Evolutionary conservation across 108 stramenopile species (phyloP).

Genomic region (Chaetoceros tenuissimus): DNA sequence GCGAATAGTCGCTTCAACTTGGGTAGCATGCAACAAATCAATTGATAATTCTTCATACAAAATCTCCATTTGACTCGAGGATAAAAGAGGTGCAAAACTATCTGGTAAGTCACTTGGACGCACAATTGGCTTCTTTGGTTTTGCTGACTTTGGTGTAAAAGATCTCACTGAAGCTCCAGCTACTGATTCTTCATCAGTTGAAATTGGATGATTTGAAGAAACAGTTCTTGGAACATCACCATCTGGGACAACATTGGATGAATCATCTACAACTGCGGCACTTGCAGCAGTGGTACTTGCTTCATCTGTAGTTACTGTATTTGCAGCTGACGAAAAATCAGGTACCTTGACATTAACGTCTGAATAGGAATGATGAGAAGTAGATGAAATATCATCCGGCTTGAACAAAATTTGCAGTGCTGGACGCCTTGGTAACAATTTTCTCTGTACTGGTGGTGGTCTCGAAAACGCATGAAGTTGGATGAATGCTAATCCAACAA

Average conservation of each 20-base stretch:
- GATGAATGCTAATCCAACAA: conserved; percentile 15
- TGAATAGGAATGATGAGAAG: too few relatives aligned
- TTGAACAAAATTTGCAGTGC: conserved; percentile 71
- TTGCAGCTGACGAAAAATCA: conserved; percentile 3
- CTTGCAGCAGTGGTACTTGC: background rate
- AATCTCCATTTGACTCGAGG: conserved; percentile 68
- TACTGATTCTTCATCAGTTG: background rate
- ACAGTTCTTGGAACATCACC: background rate
- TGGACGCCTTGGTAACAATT: conserved; percentile 54
- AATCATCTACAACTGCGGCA: background rate
- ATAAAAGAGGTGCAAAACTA: conserved; percentile 81
- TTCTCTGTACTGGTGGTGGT: conserved; percentile 60
- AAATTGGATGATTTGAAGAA: background rate
- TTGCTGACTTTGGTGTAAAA: background rate
- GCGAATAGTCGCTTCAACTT: conserved; percentile 46
- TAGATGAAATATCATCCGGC: conserved; percentile 50
- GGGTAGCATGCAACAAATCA: conserved; percentile 70
- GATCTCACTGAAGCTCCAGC: background rate
- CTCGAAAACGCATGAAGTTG: conserved; percentile 41
- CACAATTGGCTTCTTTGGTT: conserved; percentile 6
- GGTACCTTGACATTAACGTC: too few relatives aligned
- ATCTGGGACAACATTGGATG: background rate
- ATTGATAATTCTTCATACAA: conserved; percentile 56
- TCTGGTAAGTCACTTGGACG: conserved; percentile 53
- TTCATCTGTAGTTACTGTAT: conserved; percentile 3